Conservation (phyloP, 208 protist genomes). For the Herpetomonas tarakana region DNA sequence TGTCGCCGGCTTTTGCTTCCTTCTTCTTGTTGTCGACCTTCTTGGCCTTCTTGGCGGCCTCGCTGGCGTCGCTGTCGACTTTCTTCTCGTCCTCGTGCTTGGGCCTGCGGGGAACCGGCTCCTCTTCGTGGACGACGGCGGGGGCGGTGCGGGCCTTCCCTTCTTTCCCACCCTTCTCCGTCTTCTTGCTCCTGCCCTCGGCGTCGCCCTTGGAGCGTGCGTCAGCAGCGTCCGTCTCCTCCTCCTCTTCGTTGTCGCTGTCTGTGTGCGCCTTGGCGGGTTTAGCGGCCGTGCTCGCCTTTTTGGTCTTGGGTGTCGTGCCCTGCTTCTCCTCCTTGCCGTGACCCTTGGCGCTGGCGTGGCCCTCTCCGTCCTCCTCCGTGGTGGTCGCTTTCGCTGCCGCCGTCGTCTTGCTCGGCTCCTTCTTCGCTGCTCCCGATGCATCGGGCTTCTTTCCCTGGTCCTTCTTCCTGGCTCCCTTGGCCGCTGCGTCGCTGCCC, state of each 20-base stretch:
- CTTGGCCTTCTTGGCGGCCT: conserved; percentile 5
- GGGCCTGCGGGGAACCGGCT: background rate
- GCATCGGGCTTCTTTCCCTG: too few species aligned
- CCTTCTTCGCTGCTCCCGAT: too few species aligned
- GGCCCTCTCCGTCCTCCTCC: too few species aligned
- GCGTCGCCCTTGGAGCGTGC: conserved; percentile 1
- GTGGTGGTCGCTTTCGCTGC: too few species aligned
- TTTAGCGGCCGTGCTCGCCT: conserved; percentile 4
- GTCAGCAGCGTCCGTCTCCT: conserved; percentile 1
- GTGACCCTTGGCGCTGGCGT: too few species aligned
- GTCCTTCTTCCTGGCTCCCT: too few species aligned
- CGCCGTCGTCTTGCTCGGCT: too few species aligned
- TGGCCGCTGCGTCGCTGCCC: too few species aligned
- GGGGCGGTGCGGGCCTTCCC: conserved; percentile 3
- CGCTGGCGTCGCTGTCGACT: background rate
- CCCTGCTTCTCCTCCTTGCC: too few species aligned
- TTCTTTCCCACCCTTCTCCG: conserved; percentile 1
- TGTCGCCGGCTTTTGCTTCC: conserved; percentile 3
- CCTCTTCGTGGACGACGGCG: conserved; percentile 1
- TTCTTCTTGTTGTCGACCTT: conserved; percentile 7
- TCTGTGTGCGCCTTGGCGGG: background rate
- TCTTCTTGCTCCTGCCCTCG: background rate
- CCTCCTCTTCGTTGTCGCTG: conserved; percentile 2
- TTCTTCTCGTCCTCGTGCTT: conserved; percentile 3
- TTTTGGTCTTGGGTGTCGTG: conserved; percentile 1